These are phyloP conservation scores for Dissophora ornata DNA, from an alignment of 192 early-diverging fungal species.

Conservation along the genomic window DNA sequence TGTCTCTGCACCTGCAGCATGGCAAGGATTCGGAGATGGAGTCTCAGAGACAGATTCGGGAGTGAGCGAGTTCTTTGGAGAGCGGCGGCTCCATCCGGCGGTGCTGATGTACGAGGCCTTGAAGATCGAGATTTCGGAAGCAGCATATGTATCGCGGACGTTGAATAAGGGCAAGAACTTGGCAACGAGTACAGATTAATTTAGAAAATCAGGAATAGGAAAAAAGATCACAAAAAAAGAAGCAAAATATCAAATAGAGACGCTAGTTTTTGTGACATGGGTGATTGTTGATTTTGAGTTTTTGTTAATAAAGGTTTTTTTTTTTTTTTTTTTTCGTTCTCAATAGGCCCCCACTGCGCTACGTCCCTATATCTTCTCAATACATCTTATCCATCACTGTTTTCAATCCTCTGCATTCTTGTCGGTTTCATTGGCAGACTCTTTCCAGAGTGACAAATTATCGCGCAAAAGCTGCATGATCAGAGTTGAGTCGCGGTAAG, in stretches of 20 bases:
- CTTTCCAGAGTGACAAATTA: slow-evolving; percentile 98
- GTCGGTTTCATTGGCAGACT: no score
- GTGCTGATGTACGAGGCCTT: slow-evolving; percentile 23
- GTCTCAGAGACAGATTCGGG: background rate
- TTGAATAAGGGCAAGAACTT: slow-evolving; percentile 13
- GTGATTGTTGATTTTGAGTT: no score
- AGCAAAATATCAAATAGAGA: no score
- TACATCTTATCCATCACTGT: no score
- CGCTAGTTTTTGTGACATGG: no score
- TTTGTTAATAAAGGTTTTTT: no score
- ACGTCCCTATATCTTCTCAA: no score
- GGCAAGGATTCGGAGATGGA: slow-evolving; percentile 48
- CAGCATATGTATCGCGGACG: background rate
- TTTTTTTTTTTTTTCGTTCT: background rate
- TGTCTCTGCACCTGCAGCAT: slow-evolving; percentile 18
- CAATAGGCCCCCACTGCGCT: no score
- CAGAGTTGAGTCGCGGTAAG: slow-evolving; percentile 97
- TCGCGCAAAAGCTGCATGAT: slow-evolving; percentile 99
- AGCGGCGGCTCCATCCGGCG: slow-evolving; percentile 23
- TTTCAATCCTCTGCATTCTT: no score
- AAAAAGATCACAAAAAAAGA: background rate
- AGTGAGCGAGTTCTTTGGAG: background rate
- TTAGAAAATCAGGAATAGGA: background rate
- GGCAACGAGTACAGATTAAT: background rate
- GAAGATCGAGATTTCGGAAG: slow-evolving; percentile 23